Percentiles rank a stretch among this genome's conserved stretches.
These are phyloP conservation scores for Heterobasidion parviporum DNA, from an alignment of 1,284 basidiomycete genomes.

Conservation along the genomic window DNA sequence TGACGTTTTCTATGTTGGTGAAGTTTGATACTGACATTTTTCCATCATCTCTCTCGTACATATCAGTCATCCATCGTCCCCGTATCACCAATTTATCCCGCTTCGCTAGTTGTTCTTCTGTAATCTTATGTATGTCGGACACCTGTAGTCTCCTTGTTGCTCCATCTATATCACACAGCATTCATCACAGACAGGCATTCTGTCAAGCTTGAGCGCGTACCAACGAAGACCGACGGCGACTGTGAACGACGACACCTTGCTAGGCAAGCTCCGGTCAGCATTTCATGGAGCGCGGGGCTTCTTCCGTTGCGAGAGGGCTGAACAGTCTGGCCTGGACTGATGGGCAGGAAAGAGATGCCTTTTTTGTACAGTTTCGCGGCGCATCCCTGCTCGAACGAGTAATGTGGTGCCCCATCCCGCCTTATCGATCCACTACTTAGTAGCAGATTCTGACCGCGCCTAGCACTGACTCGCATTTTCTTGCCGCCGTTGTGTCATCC, in stretches of 20 bases:
- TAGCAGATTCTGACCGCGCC: not conserved
- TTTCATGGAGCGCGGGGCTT: not conserved
- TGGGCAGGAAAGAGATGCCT: not conserved
- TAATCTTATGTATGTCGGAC: too few relatives aligned
- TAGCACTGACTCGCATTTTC: not conserved
- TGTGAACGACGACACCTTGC: not conserved
- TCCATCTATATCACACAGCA: too few relatives aligned
- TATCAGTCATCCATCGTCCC: too few relatives aligned
- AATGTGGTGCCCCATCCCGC: not conserved
- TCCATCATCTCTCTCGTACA: too few relatives aligned
- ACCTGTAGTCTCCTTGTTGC: too few relatives aligned
- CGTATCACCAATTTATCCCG: too few relatives aligned
- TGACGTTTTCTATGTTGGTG: constrained; percentile 40
- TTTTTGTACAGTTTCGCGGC: not conserved
- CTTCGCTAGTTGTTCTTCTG: too few relatives aligned
- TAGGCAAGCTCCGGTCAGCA: not conserved
- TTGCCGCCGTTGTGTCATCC: not conserved
- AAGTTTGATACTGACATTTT: not conserved
- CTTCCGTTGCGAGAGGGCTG: too few relatives aligned
- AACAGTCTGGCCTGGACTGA: not conserved
- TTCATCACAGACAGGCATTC: too few relatives aligned
- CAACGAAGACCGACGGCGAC: not conserved
- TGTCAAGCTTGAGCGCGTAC: too few relatives aligned
- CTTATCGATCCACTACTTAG: not conserved
- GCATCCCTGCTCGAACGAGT: not conserved